Conservation (phyloP, 768 basidiomycete genomes). For the Kwoniella mangroviensis region DNA sequence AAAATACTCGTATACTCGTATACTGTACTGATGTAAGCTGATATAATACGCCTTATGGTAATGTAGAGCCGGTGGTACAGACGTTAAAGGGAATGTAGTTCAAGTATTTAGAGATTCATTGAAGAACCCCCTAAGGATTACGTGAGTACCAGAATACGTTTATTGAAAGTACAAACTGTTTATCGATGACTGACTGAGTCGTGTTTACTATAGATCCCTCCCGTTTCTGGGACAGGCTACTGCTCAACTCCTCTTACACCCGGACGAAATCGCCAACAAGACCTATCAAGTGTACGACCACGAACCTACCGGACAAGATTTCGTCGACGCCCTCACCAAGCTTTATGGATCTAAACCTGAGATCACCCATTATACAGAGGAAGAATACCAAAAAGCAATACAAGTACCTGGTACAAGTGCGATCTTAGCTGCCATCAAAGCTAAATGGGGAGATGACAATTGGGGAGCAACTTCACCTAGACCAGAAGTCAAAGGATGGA, state of each 20-base stretch:
- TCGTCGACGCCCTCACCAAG: constrained; percentile 13
- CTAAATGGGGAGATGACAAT: constrained; percentile 16
- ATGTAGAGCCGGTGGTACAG: constrained; percentile 11
- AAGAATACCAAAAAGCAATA: constrained; percentile 10
- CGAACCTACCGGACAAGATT: constrained; percentile 9
- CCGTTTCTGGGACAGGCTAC: constrained; percentile 9
- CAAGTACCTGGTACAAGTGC: not conserved
- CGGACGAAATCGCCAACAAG: not conserved
- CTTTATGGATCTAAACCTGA: constrained; percentile 14
- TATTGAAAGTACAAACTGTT: too few relatives aligned
- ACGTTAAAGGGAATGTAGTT: constrained; percentile 7
- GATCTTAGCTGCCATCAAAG: constrained; percentile 9
- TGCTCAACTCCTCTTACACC: not conserved
- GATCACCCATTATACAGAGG: constrained; percentile 12
- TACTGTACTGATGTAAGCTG: not conserved
- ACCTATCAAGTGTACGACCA: constrained; percentile 9
- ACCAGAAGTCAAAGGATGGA: constrained; percentile 10
- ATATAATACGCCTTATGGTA: not conserved
- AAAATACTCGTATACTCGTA: not conserved
- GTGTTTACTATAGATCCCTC: constrained; percentile 2
- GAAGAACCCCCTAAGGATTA: constrained; percentile 10
- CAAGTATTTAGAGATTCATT: constrained; percentile 12
- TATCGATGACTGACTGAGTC: not conserved
- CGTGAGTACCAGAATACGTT: too few relatives aligned
- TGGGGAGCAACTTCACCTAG: not conserved